phyloP scores from a whole-genome alignment of 768 basidiomycete genomes.

The Boletus reticuloceps region DNA sequence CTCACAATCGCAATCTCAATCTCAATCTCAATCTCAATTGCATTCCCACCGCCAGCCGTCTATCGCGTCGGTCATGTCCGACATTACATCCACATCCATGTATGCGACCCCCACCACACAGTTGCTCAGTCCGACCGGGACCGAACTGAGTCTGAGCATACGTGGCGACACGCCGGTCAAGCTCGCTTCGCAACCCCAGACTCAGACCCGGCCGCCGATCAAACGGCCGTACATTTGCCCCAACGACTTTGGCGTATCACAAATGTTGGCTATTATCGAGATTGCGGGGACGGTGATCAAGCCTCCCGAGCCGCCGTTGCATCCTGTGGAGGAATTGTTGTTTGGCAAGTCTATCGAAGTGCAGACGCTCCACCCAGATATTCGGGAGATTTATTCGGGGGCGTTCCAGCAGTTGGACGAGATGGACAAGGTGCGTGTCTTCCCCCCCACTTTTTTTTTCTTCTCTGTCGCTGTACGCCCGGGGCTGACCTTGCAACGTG shows the following conservation, averaged over 20 bases:
- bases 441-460: not conserved
- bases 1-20: slow-evolving; percentile 14
- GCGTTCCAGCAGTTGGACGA: slow-evolving; percentile 75
- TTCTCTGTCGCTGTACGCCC: not conserved
- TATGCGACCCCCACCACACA: slow-evolving; percentile 45
- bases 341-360: slow-evolving; percentile 67
- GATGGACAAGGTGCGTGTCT: slow-evolving; percentile 63
- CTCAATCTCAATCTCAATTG: slow-evolving; percentile 8
- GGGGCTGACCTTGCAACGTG: not conserved
- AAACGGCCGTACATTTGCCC: slow-evolving; percentile 55
- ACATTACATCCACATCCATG: slow-evolving; percentile 39
- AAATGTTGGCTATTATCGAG: slow-evolving; percentile 89
- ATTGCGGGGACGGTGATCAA: slow-evolving; percentile 45
- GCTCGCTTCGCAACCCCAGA: slow-evolving; percentile 7
- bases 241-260: slow-evolving; percentile 82
- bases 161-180: slow-evolving; percentile 24
- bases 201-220: slow-evolving; percentile 12
- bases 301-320: slow-evolving; percentile 38
- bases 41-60: slow-evolving; percentile 58
- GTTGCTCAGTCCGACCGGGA: slow-evolving; percentile 24
- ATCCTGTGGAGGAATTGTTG: slow-evolving; percentile 69
- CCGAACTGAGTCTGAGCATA: slow-evolving; percentile 3
- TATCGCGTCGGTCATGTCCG: slow-evolving; percentile 73
- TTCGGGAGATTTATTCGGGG: slow-evolving; percentile 67
- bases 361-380: slow-evolving; percentile 64